These are phyloP conservation scores for Antitrichia curtipendula DNA, from an alignment of 225 moss, liverwort and hornwort genomes.

Conservation along the genomic window DNA sequence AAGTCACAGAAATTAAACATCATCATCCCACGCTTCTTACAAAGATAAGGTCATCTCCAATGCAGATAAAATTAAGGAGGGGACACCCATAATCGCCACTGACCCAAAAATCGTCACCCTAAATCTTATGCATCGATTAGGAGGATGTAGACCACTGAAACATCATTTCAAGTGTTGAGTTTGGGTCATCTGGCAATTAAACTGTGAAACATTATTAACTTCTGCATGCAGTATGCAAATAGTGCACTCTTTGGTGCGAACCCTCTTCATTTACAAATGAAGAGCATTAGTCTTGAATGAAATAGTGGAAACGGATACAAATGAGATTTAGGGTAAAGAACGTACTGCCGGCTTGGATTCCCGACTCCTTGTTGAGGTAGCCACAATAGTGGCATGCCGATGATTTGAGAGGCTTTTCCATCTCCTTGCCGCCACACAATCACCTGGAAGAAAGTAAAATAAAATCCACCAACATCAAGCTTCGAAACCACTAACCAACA, in stretches of 20 bases:
- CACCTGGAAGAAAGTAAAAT: background rate
- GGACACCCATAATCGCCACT: background rate
- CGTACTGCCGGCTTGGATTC: conserved; percentile 11
- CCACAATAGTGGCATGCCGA: conserved; percentile 2
- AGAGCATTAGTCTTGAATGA: background rate
- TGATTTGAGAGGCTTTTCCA: background rate
- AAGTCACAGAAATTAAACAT: no score
- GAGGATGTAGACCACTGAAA: no score
- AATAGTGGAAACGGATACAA: background rate
- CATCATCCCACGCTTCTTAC: no score
- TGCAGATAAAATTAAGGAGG: background rate
- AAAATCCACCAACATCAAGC: background rate
- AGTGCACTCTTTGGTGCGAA: background rate
- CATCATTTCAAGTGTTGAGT: background rate
- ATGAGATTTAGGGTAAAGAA: background rate
- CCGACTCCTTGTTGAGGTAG: conserved; percentile 3
- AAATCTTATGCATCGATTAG: background rate
- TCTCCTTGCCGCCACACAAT: conserved; percentile 3
- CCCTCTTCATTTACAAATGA: background rate
- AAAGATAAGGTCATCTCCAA: background rate
- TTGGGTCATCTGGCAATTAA: background rate
- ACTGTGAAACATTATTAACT: background rate
- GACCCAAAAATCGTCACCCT: background rate
- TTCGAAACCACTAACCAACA: background rate
- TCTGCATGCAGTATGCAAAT: background rate